Evolutionary conservation across 2,329 filamentous ascomycete species (phyloP), one percentile per base, ranked within the genome.

Genomic region (Colletotrichum scovillei): DNA sequence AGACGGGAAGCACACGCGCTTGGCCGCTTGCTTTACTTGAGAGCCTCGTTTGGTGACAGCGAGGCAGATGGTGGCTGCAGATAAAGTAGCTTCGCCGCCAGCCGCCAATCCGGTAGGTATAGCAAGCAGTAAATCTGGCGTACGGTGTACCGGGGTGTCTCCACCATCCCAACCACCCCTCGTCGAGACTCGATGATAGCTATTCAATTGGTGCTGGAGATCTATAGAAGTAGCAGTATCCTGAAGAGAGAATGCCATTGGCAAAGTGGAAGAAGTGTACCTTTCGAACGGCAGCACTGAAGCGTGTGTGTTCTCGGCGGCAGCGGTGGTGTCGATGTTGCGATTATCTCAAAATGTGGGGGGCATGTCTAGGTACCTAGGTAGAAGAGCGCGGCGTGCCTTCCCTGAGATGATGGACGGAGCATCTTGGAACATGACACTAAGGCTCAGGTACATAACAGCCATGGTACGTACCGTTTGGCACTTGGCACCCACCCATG

Each of bases 281-380:
- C 42, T 5, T 38, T 12, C 28, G 19, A 35, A 6, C 35, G 42
- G 42, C 19, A 49, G 19, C 19, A 49, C 19, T 49, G 42, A n/a
- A n/a, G 42, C 42, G 42, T 49, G 42, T 19, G 38, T 49, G 42
- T 22, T 22, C 16, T 16, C 6, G 6, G 38, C 14, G 7, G 16
- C 38, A 42, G 6, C 30, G 7, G 38, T 46, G 12, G 28, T 64
- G n/a, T 35, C 35, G 12, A 26, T 64, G 30, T 38, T 55, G 62
- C 26, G 62, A 64, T 55, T 55, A 64, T 55, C 62, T 26, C 62
- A 55, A 35, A 55, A 26, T 64, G n/a, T 64, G 38, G 38, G 38
- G 46, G n/a, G 22, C 62, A 3, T 19, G 42, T 22, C 42, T n/a
- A 49, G 19, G 32, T 32, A 32, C 9, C 4, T 35, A 12, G 32